Evolutionary conservation across 108 stramenopile genomes (phyloP), one percentile per base, ranked within the genome.

Genomic region (Nitzschia sp.): DNA sequence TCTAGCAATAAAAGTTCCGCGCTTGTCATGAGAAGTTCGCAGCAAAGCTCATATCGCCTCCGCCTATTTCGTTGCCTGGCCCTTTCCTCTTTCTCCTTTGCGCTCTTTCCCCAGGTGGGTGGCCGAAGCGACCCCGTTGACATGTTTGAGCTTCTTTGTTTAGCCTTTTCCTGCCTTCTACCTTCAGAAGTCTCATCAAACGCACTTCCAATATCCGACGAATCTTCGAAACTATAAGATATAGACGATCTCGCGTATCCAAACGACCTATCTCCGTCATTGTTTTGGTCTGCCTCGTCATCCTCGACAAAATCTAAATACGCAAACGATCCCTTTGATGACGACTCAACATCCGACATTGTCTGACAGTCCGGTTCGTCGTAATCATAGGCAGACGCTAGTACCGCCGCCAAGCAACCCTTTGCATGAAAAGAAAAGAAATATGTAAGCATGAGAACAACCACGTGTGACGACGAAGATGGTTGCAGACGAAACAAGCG

Each of bases 401-500:
- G 80, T 15, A 92, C 72, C 27, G 85, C 88, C 15, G 91, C 91
- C 48, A 92, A 53, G 60, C 91, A 89, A 33, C 88, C 91, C 75
- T 70, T n/a, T 19, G 36, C 21, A 29, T 11, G 45, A 54, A 46
- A 71, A 62, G 15, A n/a, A 35, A 53, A 22, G 32, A 55, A 53
- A 61, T 36, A 71, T 27, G 32, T 17, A 2, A 22, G 41, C 41
- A 41, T 41, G 38, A 41, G 38, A 38, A 13, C 31, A n/a, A n/a
- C n/a, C n/a, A n/a, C n/a, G n/a, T n/a, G n/a, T n/a, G n/a, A n/a
- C n/a, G n/a, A n/a, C n/a, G n/a, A n/a, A n/a, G n/a, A n/a, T n/a
- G n/a, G 30, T 6, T 33, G 23, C 11, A 69, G 56, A 69, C 16
- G n/a, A 1, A 9, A 23, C 19, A 44, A 19, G 11, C 17, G 31